phyloP scores from a whole-genome alignment of 345 rosid species.

The Balakata baccata region DNA sequence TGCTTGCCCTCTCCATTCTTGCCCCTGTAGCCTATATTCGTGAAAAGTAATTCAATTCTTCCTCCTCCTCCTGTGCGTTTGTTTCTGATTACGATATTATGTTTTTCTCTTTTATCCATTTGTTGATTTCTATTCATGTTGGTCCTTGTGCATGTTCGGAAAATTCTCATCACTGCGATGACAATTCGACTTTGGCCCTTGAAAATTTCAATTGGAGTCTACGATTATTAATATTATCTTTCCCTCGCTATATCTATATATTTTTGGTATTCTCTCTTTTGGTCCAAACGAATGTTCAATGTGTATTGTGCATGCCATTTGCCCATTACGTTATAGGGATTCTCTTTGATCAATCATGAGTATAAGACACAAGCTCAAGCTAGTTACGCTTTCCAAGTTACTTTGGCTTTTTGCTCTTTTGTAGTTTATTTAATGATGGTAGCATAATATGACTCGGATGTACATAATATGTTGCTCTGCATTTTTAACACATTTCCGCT shows the following conservation, averaged over 20 bases:
- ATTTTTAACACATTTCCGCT: neutral
- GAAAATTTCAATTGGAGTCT: neutral
- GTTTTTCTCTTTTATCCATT: neutral
- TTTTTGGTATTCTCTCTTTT: no score
- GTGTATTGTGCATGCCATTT: neutral
- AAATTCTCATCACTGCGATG: neutral
- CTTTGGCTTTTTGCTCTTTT: neutral
- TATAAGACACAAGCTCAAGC: neutral
- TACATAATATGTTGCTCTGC: neutral
- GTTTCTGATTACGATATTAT: no score
- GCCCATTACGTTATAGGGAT: neutral
- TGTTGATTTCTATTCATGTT: neutral
- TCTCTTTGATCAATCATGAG: neutral
- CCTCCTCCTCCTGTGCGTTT: neutral
- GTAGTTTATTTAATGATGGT: neutral
- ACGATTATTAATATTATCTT: neutral
- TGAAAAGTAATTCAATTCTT: constrained; percentile 51
- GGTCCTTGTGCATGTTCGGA: neutral
- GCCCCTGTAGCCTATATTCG: constrained; percentile 85
- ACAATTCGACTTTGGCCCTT: neutral
- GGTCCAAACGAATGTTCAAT: no score
- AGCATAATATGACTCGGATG: neutral
- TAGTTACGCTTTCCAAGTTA: neutral
- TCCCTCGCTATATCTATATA: no score
- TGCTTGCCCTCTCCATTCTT: constrained; percentile 80